Conservation (phyloP, 352 stramenopile species). For the Phytophthora colocasiae region DNA sequence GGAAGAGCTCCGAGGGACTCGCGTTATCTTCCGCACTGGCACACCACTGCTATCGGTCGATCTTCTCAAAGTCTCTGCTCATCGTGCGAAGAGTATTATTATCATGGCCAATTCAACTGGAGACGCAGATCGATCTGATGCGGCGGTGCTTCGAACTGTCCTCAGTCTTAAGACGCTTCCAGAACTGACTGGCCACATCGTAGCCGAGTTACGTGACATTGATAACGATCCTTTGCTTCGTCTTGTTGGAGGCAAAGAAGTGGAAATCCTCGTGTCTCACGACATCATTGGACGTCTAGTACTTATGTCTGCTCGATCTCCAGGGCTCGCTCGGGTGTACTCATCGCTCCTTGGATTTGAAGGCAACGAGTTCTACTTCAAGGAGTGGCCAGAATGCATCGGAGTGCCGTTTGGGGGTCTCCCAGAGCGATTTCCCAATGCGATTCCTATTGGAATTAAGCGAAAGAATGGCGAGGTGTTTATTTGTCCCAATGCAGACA, state of each 20-base stretch:
- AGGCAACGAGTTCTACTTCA: conserved; percentile 91
- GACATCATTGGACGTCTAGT: conserved; percentile 89
- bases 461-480: conserved; percentile 56
- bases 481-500: conserved; percentile 53
- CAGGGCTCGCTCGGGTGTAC: conserved; percentile 75
- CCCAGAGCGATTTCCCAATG: conserved; percentile 77
- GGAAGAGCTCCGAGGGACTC: conserved; percentile 68
- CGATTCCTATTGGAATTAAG: conserved; percentile 84
- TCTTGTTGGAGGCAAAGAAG: conserved; percentile 75
- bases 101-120: conserved; percentile 78
- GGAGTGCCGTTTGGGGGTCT: conserved; percentile 71
- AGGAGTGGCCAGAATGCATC: conserved; percentile 83
- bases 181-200: conserved; percentile 77
- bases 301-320: conserved; percentile 82
- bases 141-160: conserved; percentile 75
- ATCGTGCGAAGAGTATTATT: conserved; percentile 79
- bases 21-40: conserved; percentile 85
- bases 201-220: conserved; percentile 86
- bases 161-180: conserved; percentile 80
- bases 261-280: conserved; percentile 88
- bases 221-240: conserved; percentile 85
- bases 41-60: conserved; percentile 82
- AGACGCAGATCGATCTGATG: conserved; percentile 84
- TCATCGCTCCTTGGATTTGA: conserved; percentile 81
- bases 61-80: conserved; percentile 78